Base-by-base conservation (phyloP, 1,284 basidiomycete species). In the Pseudozyma hubeiensis region DNA sequence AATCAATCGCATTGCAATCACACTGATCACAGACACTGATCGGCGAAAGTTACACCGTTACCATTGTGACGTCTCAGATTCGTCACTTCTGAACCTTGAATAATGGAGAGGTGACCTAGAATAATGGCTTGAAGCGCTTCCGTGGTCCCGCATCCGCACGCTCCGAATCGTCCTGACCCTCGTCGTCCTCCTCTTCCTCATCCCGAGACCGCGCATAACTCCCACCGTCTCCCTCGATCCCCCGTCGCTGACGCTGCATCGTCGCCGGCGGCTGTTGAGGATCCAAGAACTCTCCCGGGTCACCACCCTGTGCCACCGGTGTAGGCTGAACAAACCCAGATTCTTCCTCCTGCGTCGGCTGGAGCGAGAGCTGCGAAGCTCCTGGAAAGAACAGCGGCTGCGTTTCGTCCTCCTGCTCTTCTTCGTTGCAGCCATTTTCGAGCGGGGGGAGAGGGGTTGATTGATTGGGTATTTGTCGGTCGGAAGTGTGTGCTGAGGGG, bases 371-470 rank as follows among this genome's bases (percentile, higher is more conserved):
- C 33, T 73, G 61, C 6, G 61, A 64, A 24, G 57, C 56, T 13
- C 57, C 58, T 5, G 65, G 65, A 53, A 68, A 74, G 55, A 74
- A 73, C 31, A 73, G 61, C 0, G 70, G 70, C 39, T 67, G 58
- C 10, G 64, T 53, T 10, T 51, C 40, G 19, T 56, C 53, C 0
- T 41, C 40, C 11, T 41, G 40, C n/a, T 41, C 40, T 7, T 41
- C n/a, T 17, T 7, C 43, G 10, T 6, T 29, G 35, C 6, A 3
- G 34, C 4, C 16, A 37, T 11, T 14, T 10, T 35, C 30, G 46
- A 31, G 31, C 8, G 11, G 46, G 14, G 46, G 46, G 31, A 54
- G 52, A 6, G 64, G 64, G 14, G 64, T 66, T 3, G 57, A 56
- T 35, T 67, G 33, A 47, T 54, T 48, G 4, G 58, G 53, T 3